A percentile compares a stretch with the other conserved stretches of the same genome.
phyloP scores from a whole-genome alignment of 257 asterid species.

The Schizonepeta tenuifolia region DNA sequence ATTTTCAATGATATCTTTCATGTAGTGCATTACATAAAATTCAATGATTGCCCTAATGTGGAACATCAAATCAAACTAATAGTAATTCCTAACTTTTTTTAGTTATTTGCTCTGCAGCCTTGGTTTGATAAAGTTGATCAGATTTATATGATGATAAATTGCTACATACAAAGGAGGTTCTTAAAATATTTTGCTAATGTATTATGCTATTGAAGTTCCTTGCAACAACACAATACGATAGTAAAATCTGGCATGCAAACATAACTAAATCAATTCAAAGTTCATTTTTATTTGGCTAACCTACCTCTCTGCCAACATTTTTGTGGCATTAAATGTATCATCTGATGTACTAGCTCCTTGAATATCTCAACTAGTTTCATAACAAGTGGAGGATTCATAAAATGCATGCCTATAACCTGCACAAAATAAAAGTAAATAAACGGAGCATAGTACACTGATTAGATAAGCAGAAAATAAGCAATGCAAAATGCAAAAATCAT shows the following conservation, averaged over 20 bases:
- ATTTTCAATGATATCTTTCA: no score
- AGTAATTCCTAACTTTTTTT: no score
- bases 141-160: background rate
- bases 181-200: background rate
- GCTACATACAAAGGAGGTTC: background rate
- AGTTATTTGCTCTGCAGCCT: no score
- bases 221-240: background rate
- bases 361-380: conserved; percentile 93
- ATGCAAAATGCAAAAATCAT: background rate
- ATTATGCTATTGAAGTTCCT: background rate
- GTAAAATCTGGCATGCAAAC: no score
- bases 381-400: conserved; percentile 94
- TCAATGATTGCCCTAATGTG: background rate
- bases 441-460: background rate
- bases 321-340: conserved; percentile 63
- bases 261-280: background rate
- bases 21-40: no score
- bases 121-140: background rate
- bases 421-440: conserved; percentile 10
- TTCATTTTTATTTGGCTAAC: background rate
- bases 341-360: conserved; percentile 87
- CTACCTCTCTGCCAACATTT: conserved; percentile 85
- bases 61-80: background rate
- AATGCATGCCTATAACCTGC: conserved; percentile 98
- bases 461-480: background rate